Evolutionary conservation across 345 rosid genomes (phyloP).

Genomic region (Laguncularia racemosa): DNA sequence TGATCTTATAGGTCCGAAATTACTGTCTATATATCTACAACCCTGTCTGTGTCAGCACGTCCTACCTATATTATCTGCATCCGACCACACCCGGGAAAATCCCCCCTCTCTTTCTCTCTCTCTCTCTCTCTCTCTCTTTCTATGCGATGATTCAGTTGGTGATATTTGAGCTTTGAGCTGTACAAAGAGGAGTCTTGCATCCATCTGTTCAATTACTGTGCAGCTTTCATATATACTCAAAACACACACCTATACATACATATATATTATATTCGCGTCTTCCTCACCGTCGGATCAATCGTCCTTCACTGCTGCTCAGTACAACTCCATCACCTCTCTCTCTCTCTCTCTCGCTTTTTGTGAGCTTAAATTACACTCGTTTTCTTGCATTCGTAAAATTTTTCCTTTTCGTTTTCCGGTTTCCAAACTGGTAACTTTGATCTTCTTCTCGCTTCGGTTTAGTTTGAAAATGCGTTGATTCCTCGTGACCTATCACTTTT

Average conservation of each 20-base stretch:
- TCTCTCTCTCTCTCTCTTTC: background rate
- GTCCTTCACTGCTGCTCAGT: background rate
- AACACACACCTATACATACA: background rate
- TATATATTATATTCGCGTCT: background rate
- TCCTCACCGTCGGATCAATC: background rate
- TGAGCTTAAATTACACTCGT: background rate
- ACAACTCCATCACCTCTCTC: background rate
- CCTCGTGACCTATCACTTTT: background rate
- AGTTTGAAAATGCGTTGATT: background rate
- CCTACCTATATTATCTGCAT: conserved; percentile 7
- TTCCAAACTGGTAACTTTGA: background rate
- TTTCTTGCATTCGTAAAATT: background rate
- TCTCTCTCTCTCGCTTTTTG: conserved; percentile 1
- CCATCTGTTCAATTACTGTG: background rate
- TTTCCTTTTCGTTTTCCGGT: background rate
- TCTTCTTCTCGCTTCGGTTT: conserved; percentile 1
- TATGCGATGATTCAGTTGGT: background rate
- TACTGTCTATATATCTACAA: too few species aligned
- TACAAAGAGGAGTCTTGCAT: too few species aligned
- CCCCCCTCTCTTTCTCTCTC: too few species aligned
- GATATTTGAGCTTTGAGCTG: background rate
- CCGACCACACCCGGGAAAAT: background rate
- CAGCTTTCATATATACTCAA: background rate
- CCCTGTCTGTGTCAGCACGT: too few species aligned
- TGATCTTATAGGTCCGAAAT: too few species aligned